phyloP scores from a whole-genome alignment of 306 rosid genomes.

The Cicer pinnatifidum region DNA sequence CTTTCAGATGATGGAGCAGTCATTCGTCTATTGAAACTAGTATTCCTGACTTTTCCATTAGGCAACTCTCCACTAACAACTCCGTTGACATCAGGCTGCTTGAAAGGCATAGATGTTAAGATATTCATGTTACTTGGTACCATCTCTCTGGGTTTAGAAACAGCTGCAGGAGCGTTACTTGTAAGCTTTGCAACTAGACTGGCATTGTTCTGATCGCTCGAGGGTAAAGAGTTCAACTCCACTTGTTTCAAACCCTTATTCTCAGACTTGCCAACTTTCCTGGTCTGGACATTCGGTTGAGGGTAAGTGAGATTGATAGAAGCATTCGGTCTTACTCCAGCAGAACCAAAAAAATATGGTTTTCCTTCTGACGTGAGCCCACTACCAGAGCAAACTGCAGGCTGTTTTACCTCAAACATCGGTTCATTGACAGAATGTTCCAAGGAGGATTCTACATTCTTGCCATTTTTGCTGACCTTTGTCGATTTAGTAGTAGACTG shows the following conservation, averaged over 20 bases:
- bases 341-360: slow-evolving; percentile 59
- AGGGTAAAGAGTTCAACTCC: slow-evolving; percentile 75
- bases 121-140: slow-evolving; percentile 54
- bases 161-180: slow-evolving; percentile 55
- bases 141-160: slow-evolving; percentile 68
- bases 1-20: slow-evolving; percentile 62
- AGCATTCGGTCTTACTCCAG: slow-evolving; percentile 54
- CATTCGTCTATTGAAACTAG: slow-evolving; percentile 53
- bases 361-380: slow-evolving; percentile 60
- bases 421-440: slow-evolving; percentile 54
- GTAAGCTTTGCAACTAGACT: slow-evolving; percentile 61
- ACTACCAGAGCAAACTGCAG: slow-evolving; percentile 49
- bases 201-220: slow-evolving; percentile 57
- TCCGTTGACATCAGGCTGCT: slow-evolving; percentile 64
- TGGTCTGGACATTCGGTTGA: slow-evolving; percentile 57
- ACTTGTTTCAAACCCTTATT: slow-evolving; percentile 65
- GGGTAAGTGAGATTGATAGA: slow-evolving; percentile 52
- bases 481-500: slow-evolving; percentile 51
- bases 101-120: slow-evolving; percentile 60
- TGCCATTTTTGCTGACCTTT: slow-evolving; percentile 56
- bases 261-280: slow-evolving; percentile 60
- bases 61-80: slow-evolving; percentile 63
- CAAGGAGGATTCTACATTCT: slow-evolving; percentile 52
- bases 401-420: slow-evolving; percentile 54
- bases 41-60: slow-evolving; percentile 64